Base-by-base conservation (phyloP, 805 yeast species). In the Isabelozyma pseudorhagii region DNA sequence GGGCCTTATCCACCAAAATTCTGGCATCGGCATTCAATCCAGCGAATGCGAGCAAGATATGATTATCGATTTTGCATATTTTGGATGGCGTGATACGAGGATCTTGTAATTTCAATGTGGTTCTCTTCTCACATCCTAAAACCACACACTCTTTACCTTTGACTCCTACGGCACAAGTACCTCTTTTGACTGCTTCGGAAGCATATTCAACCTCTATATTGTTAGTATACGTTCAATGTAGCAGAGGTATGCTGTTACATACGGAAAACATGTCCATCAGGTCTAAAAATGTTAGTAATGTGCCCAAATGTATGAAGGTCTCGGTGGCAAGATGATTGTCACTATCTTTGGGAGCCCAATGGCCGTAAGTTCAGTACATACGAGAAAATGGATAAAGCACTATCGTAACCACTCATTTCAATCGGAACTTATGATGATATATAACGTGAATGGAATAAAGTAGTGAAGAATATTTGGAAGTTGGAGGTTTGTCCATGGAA, bases 21-120 rank as follows among this genome's bases (percentile, higher is more conserved):
- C 99, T 82, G 14, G 98, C 97, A 69, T 94, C 99, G n/a, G 99
- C 99, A 69, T 92, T 93, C 67, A 94, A 79, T 3, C 99, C 99
- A 42, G 99, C 97, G 75, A 94, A 94, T 45, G 97, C 96, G 61
- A 94, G 78, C 56, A 91, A 85, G 18, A 89, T 87, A 68, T 93
- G 98, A 58, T 86, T 83, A 69, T 94, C 99, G 47, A 94, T 80
- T 64, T 87, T 85, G 64, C 96, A 89, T 59, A 94, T 90, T 72
- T 94, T 94, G 51, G 96, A 84, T 31, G 98, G 98, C 2, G 97
- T 92, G 56, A 89, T 93, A 66, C 98, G 82, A 44, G 97, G 93
- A 70, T 94, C 98, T 73, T 94, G 99, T 57, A 94, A 78, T 68
- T 94, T 94, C 63, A 94, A 75, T 1, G 98, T 92, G 44, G 96